Evolutionary conservation across 345 rosid genomes (phyloP).

Genomic region (Corchorus capsularis): DNA sequence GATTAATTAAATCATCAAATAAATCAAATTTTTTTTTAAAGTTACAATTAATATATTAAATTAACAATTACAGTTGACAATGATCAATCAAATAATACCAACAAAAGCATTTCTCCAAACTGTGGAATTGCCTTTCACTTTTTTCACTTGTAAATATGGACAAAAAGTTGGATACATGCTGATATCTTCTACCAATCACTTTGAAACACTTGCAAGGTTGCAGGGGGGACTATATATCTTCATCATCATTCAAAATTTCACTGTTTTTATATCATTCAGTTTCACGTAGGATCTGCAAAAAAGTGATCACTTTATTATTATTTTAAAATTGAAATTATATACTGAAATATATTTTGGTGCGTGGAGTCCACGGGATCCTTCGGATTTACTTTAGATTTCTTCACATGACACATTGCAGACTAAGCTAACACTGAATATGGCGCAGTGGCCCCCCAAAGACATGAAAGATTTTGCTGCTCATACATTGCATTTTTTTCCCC

Average conservation of each 20-base stretch:
- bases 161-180: not conserved
- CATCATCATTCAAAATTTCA: not conserved
- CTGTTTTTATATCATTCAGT: not conserved
- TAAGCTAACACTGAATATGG: not conserved
- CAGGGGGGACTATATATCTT: too few species aligned
- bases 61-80: too few species aligned
- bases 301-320: not conserved
- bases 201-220: not conserved
- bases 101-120: not conserved
- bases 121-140: too few species aligned
- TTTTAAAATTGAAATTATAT: not conserved
- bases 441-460: constrained; percentile 4
- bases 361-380: constrained; percentile 9
- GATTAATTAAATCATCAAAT: too few species aligned
- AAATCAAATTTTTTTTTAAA: too few species aligned
- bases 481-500: not conserved
- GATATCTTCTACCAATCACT: not conserved
- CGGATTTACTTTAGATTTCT: not conserved
- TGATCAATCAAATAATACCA: not conserved
- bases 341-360: not conserved
- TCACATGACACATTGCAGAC: not conserved
- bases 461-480: not conserved
- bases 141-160: not conserved
- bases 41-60: too few species aligned
- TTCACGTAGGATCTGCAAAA: not conserved